Base-by-base conservation (phyloP, 2,329 filamentous ascomycete genomes). In the Sordariomycetes sp. region DNA sequence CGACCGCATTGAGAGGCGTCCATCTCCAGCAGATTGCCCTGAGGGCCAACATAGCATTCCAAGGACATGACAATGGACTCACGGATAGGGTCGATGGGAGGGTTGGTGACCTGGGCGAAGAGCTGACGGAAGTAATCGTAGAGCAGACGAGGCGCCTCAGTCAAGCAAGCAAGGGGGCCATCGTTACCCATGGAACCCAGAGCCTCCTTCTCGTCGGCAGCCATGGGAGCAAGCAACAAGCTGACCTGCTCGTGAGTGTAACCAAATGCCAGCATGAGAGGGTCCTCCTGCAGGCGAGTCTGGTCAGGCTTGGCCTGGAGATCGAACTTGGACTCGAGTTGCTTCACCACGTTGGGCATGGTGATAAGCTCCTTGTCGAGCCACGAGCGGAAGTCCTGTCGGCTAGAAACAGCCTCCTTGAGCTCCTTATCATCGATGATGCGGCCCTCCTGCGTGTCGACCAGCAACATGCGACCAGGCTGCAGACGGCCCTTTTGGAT, bases 31-130 rank as follows among this genome's bases (percentile, higher is more conserved):
- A 96, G 66, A 55, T 96, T 96, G 39, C 90, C 90, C 61, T 96
- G 90, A 30, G 90, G 90, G 32, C 90, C 90, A 46, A 96, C 85
- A 54, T 95, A 96, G 50, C 90, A 93, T 55, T 94, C 88, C 26
- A 96, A 66, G 36, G 90, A 95, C 90, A 96, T 96, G 59, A 96
- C 90, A 50, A 95, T 92, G 19, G 88, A 90, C 70, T 96, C 90
- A 59, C 90, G 76, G 48, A 96, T 96, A 21, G 90, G 90, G 53
- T 96, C 90, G 52, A 96, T 96, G 11, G 90, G 90, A 46, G 90
- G 90, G 61, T 96, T 96, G 41, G 90, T 96, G 57, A 96, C 90
- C 64, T 96, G 90, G 8, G 90, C 90, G 58, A 96, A 96, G 28
- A 96, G 79, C 66, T 96, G 86, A 42, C 90, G 80, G 80, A 96